Conservation (phyloP, 768 basidiomycete species). For the Macrolepiota fuliginosa region DNA sequence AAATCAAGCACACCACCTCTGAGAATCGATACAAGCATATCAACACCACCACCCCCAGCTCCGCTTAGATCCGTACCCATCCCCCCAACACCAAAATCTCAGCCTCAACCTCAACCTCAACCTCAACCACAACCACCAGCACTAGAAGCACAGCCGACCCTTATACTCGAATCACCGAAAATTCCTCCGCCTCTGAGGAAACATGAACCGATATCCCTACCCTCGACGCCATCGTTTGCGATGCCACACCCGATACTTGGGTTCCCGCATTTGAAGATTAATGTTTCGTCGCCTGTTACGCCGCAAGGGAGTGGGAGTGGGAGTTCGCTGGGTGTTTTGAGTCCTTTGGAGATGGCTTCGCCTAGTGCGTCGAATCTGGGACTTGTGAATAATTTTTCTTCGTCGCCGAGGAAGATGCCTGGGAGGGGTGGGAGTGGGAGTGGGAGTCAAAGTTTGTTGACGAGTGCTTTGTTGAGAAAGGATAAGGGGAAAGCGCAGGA, state of each 20-base stretch:
- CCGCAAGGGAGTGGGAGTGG: slow-evolving; percentile 5
- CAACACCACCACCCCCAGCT: slow-evolving; percentile 1
- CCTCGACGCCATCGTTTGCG: slow-evolving; percentile 39
- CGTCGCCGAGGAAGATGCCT: slow-evolving; percentile 21
- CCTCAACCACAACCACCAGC: too few relatives aligned
- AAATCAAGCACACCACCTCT: slow-evolving; percentile 27
- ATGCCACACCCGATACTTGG: slow-evolving; percentile 30
- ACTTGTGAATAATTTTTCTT: slow-evolving; percentile 24
- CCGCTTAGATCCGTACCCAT: slow-evolving; percentile 18
- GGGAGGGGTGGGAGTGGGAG: slow-evolving; percentile 13
- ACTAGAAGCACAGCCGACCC: neutral
- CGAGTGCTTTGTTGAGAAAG: slow-evolving; percentile 15
- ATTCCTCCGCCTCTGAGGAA: slow-evolving; percentile 37
- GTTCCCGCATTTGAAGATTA: slow-evolving; percentile 25
- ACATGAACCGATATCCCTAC: slow-evolving; percentile 44
- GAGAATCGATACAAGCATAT: slow-evolving; percentile 31
- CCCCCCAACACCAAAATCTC: slow-evolving; percentile 12
- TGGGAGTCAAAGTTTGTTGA: slow-evolving; percentile 2
- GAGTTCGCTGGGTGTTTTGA: slow-evolving; percentile 32
- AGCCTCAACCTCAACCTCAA: neutral
- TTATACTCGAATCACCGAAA: slow-evolving; percentile 24
- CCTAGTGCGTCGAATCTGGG: slow-evolving; percentile 24
- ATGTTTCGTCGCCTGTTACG: slow-evolving; percentile 17
- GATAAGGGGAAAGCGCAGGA: slow-evolving; percentile 29
- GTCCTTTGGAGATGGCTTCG: slow-evolving; percentile 39